phyloP scores from a whole-genome alignment of 1,284 basidiomycete species.

The Ceratobasidium sp. region DNA sequence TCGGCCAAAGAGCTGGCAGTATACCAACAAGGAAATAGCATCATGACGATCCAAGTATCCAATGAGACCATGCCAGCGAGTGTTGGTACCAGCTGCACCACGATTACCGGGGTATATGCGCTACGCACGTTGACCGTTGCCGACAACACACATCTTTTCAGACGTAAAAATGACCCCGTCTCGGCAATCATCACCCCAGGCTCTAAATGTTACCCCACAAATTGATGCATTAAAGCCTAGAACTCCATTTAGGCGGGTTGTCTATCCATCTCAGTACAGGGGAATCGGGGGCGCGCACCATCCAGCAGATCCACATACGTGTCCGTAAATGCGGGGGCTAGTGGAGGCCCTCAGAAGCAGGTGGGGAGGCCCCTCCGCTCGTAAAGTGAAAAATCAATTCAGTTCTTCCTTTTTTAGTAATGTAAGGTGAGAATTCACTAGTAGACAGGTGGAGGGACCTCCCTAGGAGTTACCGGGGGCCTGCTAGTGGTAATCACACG shows the following conservation, averaged over 20 bases:
- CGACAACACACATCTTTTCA: background rate
- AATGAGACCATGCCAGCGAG: background rate
- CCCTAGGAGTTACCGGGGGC: too few relatives aligned
- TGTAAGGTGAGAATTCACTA: too few relatives aligned
- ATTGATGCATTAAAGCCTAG: constrained; percentile 9
- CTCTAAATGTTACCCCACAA: constrained; percentile 24
- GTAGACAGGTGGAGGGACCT: too few relatives aligned
- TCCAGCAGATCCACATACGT: background rate
- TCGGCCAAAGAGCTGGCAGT: background rate
- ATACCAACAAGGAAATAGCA: background rate
- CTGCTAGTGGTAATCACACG: background rate
- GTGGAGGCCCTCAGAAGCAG: too few relatives aligned
- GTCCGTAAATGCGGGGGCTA: background rate
- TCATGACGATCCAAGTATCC: background rate
- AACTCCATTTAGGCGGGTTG: background rate
- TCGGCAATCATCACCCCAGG: constrained; percentile 30
- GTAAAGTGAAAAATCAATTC: too few relatives aligned
- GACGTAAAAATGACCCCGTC: constrained; percentile 15
- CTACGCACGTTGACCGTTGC: background rate
- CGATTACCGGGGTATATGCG: constrained; percentile 16
- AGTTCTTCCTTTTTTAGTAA: too few relatives aligned
- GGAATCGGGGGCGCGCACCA: background rate
- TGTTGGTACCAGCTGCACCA: background rate
- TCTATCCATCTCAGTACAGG: background rate
- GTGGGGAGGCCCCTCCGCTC: too few relatives aligned